Base-by-base conservation (phyloP, 169 alveolate genomes). In the Plasmodium adleri region DNA sequence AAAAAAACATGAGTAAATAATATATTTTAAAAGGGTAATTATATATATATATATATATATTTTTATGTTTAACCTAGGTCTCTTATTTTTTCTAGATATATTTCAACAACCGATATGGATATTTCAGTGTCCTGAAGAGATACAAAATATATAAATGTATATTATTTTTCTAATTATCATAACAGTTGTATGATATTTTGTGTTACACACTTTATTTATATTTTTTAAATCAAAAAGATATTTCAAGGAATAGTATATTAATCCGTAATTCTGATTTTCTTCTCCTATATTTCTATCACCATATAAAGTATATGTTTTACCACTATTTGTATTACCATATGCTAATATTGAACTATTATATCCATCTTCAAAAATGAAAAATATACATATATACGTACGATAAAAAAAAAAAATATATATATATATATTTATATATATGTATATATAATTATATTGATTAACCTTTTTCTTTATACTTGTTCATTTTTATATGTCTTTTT, bases 261-360 rank as follows among this genome's bases (percentile, higher is more conserved):
- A 15, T 49, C 90, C 90, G 13, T 80, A 43, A 32, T 67, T 26
- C 22, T 52, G 58, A 45, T 15, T 68, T 6, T 45, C 45, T 15
- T 67, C 47, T 24, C 74, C 54, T 26, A 26, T 52, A 1, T 15
- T 68, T 60, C 83, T 32, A 28, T 80, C 83, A 12, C 90, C 90
- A 32, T 80, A 80, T 47, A 80, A 50, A 24, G 90, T 80, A 63
- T 80, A 80, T 49, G 90, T 80, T 50, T 80, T 80, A 10, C 90
- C 90, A 47, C 90, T 80, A 59, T 80, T 80, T 0, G 90, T 80
- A 54, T 80, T 80, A 67, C 90, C 90, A 45, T 80, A 80, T 7
- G 90, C 83, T 62, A 80, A 45, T 60, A 80, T 80, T n/a, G 90
- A 80, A 49, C 90, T 80, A 66, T 80, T 80, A 32, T 80, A 80